Percentiles rank a stretch among this genome's conserved stretches.
Evolutionary conservation across 352 stramenopile species (phyloP).

Genomic region (Phytophthora foliorum): DNA sequence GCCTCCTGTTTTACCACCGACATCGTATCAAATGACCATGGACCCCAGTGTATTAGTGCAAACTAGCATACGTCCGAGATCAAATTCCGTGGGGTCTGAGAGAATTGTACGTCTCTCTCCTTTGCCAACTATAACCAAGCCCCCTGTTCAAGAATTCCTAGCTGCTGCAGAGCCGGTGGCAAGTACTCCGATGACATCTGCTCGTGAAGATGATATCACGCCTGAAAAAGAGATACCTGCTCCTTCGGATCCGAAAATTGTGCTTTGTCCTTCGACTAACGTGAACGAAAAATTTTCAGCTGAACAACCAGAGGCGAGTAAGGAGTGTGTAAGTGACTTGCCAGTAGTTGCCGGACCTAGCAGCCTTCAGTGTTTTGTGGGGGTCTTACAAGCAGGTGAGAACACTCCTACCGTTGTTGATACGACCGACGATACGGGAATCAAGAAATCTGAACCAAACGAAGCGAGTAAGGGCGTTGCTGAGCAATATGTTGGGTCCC

Average conservation of each 20-base stretch:
- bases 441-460: not conserved
- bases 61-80: conserved; percentile 5
- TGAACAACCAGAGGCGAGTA: not conserved
- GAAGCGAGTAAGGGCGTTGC: not conserved
- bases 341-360: not conserved
- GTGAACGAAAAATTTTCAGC: conserved; percentile 1
- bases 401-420: not conserved
- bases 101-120: conserved; percentile 8
- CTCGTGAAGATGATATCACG: not conserved
- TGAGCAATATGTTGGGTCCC: not conserved
- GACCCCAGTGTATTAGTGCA: not conserved
- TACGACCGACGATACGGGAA: not conserved
- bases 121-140: conserved; percentile 13
- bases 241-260: conserved; percentile 24
- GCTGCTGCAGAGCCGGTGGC: not conserved
- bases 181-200: not conserved
- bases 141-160: conserved; percentile 26
- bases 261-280: conserved; percentile 17
- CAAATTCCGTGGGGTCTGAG: conserved; percentile 23
- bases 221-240: conserved; percentile 7
- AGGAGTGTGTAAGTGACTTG: not conserved
- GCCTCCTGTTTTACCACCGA: not conserved
- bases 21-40: not conserved
- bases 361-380: conserved; percentile 5
- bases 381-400: not conserved